Conservation (phyloP, 148 eudicot genomes). For the Agrostemma githago region DNA sequence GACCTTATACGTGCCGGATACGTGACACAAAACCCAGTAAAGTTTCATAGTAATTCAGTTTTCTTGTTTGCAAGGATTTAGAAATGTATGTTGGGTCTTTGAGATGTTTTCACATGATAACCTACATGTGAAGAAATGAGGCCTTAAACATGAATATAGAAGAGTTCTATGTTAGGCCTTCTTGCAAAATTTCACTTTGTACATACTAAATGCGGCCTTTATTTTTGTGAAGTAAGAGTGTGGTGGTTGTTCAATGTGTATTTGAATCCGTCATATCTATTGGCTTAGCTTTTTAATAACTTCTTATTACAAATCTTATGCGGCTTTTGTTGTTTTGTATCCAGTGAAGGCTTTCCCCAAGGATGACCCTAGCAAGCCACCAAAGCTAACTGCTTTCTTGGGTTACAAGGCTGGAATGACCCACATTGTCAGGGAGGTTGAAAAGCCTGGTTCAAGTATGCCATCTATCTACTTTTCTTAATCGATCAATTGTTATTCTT, state of each 20-base stretch:
- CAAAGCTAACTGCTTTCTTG: constrained; percentile 72
- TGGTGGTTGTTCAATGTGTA: neutral
- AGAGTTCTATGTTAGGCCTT: too few relatives aligned
- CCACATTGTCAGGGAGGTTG: constrained; percentile 78
- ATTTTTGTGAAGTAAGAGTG: neutral
- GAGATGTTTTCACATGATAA: too few relatives aligned
- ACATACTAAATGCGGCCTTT: too few relatives aligned
- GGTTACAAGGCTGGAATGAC: constrained; percentile 88
- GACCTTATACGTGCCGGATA: too few relatives aligned
- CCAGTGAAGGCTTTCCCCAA: constrained; percentile 79
- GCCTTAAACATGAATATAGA: too few relatives aligned
- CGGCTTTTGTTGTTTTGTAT: neutral
- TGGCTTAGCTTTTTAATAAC: neutral
- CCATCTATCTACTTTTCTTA: too few relatives aligned
- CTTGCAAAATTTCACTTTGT: too few relatives aligned
- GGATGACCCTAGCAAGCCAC: constrained; percentile 65
- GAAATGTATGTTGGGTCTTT: too few relatives aligned
- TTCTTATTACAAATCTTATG: neutral
- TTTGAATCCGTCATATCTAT: neutral
- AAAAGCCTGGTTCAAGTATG: constrained; percentile 80
- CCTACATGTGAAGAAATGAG: too few relatives aligned
- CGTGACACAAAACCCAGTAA: too few relatives aligned
- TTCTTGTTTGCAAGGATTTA: too few relatives aligned
- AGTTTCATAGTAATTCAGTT: too few relatives aligned
- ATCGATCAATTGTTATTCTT: neutral